phyloP scores from a whole-genome alignment of 805 yeast species.

The Hanseniaspora meyeri region DNA sequence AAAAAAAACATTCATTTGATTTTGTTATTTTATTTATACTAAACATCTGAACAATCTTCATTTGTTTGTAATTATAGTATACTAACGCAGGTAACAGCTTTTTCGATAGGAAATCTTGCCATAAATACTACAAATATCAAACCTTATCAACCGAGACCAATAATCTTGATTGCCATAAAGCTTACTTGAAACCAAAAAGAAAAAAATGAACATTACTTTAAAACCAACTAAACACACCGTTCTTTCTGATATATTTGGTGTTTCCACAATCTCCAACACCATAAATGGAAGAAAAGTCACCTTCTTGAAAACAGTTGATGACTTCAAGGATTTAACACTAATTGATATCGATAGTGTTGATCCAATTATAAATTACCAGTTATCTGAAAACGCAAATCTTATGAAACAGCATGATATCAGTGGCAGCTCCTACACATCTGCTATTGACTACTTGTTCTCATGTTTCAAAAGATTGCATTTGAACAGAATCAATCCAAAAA shows the following conservation, averaged over 20 bases:
- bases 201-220: neutral
- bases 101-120: neutral
- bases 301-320: constrained; percentile 16
- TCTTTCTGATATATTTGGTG: constrained; percentile 3
- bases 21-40: no score
- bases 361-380: constrained; percentile 23
- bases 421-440: constrained; percentile 17
- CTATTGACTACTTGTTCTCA: constrained; percentile 3
- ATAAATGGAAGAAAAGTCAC: neutral
- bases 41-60: no score
- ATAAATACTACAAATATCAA: neutral
- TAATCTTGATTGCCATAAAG: neutral
- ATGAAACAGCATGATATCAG: constrained; percentile 22
- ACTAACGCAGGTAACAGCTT: no score
- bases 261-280: neutral
- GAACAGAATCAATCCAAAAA: constrained; percentile 26
- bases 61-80: no score
- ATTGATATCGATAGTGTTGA: constrained; percentile 22
- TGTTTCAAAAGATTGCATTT: constrained; percentile 10
- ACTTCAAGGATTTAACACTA: constrained; percentile 15
- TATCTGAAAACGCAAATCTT: constrained; percentile 25
- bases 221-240: constrained; percentile 4
- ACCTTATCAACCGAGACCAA: no score
- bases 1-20: neutral
- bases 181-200: neutral